Conservation (phyloP, 441 rosid species). For the Corymbia citriodora region DNA sequence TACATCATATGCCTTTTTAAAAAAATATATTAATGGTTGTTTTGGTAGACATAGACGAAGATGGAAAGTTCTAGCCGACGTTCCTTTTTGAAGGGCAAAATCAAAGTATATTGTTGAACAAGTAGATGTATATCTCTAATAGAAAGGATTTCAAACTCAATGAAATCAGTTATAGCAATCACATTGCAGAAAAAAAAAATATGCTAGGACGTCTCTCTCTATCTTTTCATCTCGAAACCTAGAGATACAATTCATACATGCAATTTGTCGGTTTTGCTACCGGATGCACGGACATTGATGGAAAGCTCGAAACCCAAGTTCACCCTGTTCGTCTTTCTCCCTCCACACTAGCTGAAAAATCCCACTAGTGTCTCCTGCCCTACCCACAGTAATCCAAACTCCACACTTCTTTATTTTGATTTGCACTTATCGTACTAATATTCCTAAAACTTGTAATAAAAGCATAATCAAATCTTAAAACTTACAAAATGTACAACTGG, state of each 20-base stretch:
- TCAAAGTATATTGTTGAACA: no score
- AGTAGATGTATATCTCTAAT: no score
- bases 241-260: not conserved
- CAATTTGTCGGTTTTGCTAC: not conserved
- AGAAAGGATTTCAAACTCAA: no score
- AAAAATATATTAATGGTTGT: no score
- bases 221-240: not conserved
- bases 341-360: not conserved
- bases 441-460: no score
- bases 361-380: not conserved
- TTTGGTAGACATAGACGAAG: not conserved
- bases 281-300: not conserved
- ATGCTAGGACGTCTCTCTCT: not conserved
- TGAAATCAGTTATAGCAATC: no score
- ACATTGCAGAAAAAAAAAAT: no score
- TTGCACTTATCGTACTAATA: no score
- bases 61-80: fast-evolving
- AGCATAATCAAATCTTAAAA: fast-evolving
- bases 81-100: no score
- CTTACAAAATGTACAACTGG: fast-evolving
- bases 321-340: not conserved
- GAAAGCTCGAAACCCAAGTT: not conserved
- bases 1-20: not conserved
- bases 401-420: no score
- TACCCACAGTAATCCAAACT: fast-evolving